Percentiles rank a stretch among this genome's conserved stretches.
These are phyloP conservation scores for Trypanosoma mega DNA, from an alignment of 208 protist species.

Conservation along the genomic window DNA sequence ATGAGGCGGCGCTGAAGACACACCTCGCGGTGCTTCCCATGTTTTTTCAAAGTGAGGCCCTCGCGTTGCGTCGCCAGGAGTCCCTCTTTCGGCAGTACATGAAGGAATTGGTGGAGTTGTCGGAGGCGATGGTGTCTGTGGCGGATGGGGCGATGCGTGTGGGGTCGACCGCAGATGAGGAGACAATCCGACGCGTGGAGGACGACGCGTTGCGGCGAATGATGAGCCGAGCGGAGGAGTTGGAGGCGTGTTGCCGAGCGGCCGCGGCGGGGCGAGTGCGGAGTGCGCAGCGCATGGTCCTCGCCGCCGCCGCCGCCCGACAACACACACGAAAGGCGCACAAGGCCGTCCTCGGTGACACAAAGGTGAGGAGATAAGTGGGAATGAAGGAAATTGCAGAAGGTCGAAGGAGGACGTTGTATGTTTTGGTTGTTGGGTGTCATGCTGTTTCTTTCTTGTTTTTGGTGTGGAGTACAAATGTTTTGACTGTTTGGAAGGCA, in stretches of 20 bases:
- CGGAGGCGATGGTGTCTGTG: slow-evolving; percentile 46
- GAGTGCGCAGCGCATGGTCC: slow-evolving; percentile 25
- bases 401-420: too few species aligned
- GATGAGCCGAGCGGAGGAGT: slow-evolving; percentile 16
- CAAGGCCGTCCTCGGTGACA: neutral
- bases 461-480: too few species aligned
- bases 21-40: slow-evolving; percentile 72
- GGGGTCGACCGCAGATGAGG: neutral
- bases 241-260: slow-evolving; percentile 16
- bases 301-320: slow-evolving; percentile 10
- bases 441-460: too few species aligned
- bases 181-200: slow-evolving; percentile 1
- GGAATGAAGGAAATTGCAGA: neutral
- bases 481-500: too few species aligned
- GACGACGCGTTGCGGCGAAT: slow-evolving; percentile 12
- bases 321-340: neutral
- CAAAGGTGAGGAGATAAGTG: neutral
- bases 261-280: slow-evolving; percentile 20
- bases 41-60: slow-evolving; percentile 67
- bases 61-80: slow-evolving; percentile 58
- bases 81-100: slow-evolving; percentile 53
- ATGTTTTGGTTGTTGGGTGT: too few species aligned
- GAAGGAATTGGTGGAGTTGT: slow-evolving; percentile 61
- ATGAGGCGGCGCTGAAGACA: neutral
- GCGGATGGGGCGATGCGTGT: slow-evolving; percentile 11